These are phyloP conservation scores for Ustilago curta DNA, from an alignment of 1,284 basidiomycete genomes.

Conservation along the genomic window DNA sequence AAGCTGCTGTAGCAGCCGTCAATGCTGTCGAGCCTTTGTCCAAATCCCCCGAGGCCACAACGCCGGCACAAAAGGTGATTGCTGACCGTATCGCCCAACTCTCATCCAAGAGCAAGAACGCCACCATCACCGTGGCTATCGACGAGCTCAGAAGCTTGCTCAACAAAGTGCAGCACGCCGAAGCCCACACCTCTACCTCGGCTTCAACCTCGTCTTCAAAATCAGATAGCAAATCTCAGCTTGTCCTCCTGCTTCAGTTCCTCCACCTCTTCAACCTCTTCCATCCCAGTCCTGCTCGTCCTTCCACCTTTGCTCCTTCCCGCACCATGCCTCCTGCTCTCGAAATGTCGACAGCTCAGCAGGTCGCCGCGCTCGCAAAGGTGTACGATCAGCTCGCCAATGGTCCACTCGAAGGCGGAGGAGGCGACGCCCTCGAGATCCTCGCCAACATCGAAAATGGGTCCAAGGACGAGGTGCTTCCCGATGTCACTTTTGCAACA, in stretches of 20 bases:
- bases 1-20: conserved; percentile 45
- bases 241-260: conserved; percentile 52
- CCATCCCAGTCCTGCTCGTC: conserved; percentile 31
- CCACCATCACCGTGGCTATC: conserved; percentile 31
- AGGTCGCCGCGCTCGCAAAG: conserved; percentile 44
- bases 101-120: conserved; percentile 21
- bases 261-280: conserved; percentile 54
- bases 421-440: conserved; percentile 44
- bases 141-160: conserved; percentile 40
- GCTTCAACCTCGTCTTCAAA: conserved; percentile 9
- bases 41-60: not conserved
- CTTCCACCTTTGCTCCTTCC: conserved; percentile 30
- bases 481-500: conserved; percentile 38
- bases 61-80: conserved; percentile 42
- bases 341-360: conserved; percentile 45
- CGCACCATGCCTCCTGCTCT: conserved; percentile 35
- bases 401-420: conserved; percentile 43
- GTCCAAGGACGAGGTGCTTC: conserved; percentile 34
- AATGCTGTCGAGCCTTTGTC: conserved; percentile 21
- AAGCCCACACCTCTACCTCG: conserved; percentile 6
- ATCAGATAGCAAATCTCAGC: conserved; percentile 21
- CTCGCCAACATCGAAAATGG: conserved; percentile 38
- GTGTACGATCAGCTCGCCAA: conserved; percentile 50
- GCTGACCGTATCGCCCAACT: conserved; percentile 26
- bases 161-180: conserved; percentile 27